These are phyloP conservation scores for Melaleuca quinquenervia DNA, from an alignment of 345 rosid species.

Conservation along the genomic window DNA sequence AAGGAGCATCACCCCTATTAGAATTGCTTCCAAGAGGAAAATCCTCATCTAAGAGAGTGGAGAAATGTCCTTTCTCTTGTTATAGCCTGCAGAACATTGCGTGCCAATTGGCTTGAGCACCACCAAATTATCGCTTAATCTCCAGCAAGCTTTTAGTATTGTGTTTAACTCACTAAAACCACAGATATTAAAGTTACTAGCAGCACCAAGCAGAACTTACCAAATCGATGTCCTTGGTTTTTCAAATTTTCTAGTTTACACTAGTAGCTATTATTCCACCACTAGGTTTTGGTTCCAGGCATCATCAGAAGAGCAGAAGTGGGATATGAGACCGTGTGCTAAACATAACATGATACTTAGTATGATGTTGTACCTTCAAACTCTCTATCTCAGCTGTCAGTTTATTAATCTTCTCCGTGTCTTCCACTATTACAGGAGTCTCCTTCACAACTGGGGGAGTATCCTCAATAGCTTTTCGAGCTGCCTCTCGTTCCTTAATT, in stretches of 20 bases:
- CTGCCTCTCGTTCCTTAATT: conserved; percentile 79
- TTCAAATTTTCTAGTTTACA: background rate
- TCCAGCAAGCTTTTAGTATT: background rate
- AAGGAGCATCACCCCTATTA: background rate
- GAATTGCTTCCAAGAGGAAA: background rate
- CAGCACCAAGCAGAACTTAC: background rate
- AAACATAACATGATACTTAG: background rate
- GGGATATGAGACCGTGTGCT: background rate
- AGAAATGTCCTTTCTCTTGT: background rate
- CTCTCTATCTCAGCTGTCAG: conserved; percentile 68
- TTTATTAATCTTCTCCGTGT: conserved; percentile 68
- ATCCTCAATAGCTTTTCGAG: conserved; percentile 89
- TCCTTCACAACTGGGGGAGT: conserved; percentile 94
- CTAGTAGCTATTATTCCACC: background rate
- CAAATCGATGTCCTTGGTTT: background rate
- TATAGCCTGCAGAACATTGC: background rate
- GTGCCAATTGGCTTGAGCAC: background rate
- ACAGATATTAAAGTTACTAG: background rate
- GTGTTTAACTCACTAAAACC: background rate
- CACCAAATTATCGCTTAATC: background rate
- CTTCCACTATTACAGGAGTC: conserved; percentile 91
- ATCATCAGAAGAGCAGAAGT: background rate
- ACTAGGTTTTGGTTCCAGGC: background rate
- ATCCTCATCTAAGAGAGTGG: background rate
- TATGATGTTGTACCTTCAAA: conserved; percentile 51